Conservation (phyloP, 305 asterid genomes). For the Euphrasia arctica region DNA sequence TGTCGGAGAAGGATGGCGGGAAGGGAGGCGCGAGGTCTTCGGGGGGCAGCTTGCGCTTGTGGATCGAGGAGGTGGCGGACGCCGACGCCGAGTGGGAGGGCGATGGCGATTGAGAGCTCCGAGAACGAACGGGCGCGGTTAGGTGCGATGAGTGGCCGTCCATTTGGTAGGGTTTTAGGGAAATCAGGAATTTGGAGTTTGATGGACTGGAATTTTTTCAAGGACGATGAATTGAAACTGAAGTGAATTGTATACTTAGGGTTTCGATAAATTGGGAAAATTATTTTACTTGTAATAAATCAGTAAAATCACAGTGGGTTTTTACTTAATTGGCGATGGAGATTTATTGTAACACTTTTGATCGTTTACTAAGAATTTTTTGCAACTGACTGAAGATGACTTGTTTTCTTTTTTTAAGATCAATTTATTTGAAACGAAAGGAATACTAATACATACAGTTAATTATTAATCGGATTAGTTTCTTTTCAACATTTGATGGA, state of each 20-base stretch:
- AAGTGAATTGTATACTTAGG: background rate
- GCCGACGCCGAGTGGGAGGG: conserved; percentile 98
- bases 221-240: conserved; percentile 8
- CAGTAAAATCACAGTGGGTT: too few relatives aligned
- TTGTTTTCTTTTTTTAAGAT: too few relatives aligned
- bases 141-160: conserved; percentile 66
- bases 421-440: too few relatives aligned
- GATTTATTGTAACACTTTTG: too few relatives aligned
- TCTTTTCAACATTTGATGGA: too few relatives aligned
- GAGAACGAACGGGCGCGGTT: conserved; percentile 83
- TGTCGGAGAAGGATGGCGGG: conserved; percentile 83
- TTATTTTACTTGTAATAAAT: too few relatives aligned
- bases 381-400: too few relatives aligned
- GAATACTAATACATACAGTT: too few relatives aligned
- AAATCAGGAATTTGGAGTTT: background rate
- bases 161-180: conserved; percentile 36
- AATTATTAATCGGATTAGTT: too few relatives aligned
- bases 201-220: background rate
- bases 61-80: conserved; percentile 89
- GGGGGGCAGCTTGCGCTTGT: conserved; percentile 70
- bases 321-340: too few relatives aligned
- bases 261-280: conserved; percentile 15
- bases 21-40: conserved; percentile 86
- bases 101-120: conserved; percentile 88
- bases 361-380: too few relatives aligned